Evolutionary conservation across 257 asterid species (phyloP).

Genomic region (Nicotiana sylvestris): DNA sequence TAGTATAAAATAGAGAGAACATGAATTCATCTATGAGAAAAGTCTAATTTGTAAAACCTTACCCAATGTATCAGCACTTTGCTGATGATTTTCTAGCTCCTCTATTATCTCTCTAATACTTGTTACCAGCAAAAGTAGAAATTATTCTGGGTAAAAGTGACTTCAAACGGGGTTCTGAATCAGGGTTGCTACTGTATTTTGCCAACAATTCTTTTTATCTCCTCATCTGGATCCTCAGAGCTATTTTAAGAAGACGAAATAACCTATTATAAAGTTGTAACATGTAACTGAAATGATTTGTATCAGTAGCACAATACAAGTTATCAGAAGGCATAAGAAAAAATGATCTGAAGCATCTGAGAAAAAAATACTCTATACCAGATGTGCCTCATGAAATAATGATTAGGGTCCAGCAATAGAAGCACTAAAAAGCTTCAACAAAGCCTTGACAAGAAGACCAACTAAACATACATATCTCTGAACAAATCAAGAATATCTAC

Average conservation of each 20-base stretch:
- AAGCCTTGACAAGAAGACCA: too few species aligned
- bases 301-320: background rate
- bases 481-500: too few species aligned
- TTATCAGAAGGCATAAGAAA: conserved; percentile 4
- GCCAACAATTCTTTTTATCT: conserved; percentile 51
- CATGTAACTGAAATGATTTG: background rate
- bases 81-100: conserved; percentile 79
- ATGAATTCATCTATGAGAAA: background rate
- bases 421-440: background rate
- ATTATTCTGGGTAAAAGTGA: conserved; percentile 76
- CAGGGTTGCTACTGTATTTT: conserved; percentile 60
- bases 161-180: conserved; percentile 76
- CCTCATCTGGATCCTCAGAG: conserved; percentile 73
- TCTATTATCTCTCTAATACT: conserved; percentile 53
- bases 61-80: conserved; percentile 80
- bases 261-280: background rate
- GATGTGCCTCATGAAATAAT: background rate
- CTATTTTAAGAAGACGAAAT: conserved; percentile 25
- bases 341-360: background rate
- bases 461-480: too few species aligned
- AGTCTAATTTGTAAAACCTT: conserved; percentile 12
- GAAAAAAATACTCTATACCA: background rate
- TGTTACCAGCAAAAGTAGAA: conserved; percentile 72
- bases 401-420: background rate
- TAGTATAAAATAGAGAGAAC: background rate